A percentile compares a stretch with the other conserved stretches of the same genome.
These are phyloP conservation scores for Immersiella caudata DNA, from an alignment of 495 filamentous ascomycete species.

Conservation along the genomic window DNA sequence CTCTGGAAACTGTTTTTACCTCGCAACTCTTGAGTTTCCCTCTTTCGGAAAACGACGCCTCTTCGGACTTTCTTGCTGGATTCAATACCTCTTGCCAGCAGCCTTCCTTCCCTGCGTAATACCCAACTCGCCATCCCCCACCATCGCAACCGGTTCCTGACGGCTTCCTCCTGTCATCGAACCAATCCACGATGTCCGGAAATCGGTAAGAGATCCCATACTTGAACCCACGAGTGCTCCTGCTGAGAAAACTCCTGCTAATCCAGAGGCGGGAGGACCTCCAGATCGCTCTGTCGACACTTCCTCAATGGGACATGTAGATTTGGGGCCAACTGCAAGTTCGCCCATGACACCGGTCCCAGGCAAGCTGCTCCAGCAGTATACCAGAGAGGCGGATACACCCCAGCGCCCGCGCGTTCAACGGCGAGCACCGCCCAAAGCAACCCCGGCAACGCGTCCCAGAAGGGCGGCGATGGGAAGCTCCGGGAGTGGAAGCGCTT, in stretches of 20 bases:
- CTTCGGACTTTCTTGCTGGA: too few relatives aligned
- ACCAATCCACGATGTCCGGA: neutral
- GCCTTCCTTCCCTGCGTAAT: neutral
- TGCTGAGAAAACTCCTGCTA: neutral
- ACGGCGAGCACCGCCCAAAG: neutral
- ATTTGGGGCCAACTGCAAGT: neutral
- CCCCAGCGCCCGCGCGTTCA: neutral
- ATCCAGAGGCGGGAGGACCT: neutral
- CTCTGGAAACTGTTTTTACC: too few relatives aligned
- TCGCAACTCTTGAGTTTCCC: too few relatives aligned
- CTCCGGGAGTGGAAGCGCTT: constrained; percentile 10
- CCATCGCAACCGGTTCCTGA: neutral
- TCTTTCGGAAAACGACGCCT: too few relatives aligned
- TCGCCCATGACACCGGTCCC: neutral
- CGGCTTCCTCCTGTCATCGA: neutral
- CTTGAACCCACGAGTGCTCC: neutral
- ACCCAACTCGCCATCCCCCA: neutral
- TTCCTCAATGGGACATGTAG: neutral
- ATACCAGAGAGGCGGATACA: neutral
- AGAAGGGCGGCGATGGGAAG: neutral
- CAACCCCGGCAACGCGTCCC: neutral
- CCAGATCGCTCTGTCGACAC: neutral
- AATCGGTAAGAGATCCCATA: neutral
- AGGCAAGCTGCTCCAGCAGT: neutral
- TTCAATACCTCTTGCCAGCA: too few relatives aligned